A percentile compares a stretch with the other conserved stretches of the same genome.
These are phyloP conservation scores for Dipodascus albidus DNA, from an alignment of 805 yeast genomes.

Conservation along the genomic window DNA sequence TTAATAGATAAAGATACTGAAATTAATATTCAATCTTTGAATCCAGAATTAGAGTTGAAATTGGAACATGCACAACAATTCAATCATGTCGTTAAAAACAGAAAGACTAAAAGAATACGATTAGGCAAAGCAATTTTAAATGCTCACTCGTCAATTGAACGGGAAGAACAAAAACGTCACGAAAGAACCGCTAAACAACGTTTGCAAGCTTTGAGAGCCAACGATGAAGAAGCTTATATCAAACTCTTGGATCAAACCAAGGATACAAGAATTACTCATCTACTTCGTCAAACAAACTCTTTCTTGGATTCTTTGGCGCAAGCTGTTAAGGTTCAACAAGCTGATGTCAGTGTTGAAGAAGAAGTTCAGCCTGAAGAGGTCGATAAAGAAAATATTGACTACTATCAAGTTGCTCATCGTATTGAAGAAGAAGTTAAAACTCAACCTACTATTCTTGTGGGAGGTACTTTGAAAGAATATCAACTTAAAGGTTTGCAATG, in stretches of 20 bases:
- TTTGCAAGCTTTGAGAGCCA: constrained; percentile 89
- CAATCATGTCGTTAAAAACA: neutral
- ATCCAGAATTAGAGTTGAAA: constrained; percentile 5
- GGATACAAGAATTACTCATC: constrained; percentile 93
- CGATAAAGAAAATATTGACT: constrained; percentile 62
- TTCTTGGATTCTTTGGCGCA: constrained; percentile 87
- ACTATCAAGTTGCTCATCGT: constrained; percentile 87
- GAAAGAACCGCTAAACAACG: constrained; percentile 96
- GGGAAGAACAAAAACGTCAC: constrained; percentile 79
- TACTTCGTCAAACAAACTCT: constrained; percentile 80
- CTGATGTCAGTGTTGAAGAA: constrained; percentile 38
- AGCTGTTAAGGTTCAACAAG: constrained; percentile 85
- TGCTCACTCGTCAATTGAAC: constrained; percentile 67
- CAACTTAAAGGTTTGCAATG: constrained; percentile 92
- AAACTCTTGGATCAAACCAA: constrained; percentile 92
- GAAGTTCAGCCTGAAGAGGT: constrained; percentile 14
- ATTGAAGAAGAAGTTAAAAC: constrained; percentile 65
- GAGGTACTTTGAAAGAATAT: constrained; percentile 88
- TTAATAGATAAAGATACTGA: neutral
- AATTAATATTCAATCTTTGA: neutral
- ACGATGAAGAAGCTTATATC: constrained; percentile 95
- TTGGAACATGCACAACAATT: constrained; percentile 6
- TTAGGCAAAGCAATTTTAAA: constrained; percentile 28
- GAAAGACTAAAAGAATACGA: constrained; percentile 1
- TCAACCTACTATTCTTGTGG: constrained; percentile 78